Evolutionary conservation across 331 rosid genomes (phyloP), one percentile per base, ranked within the genome.

Genomic region (Malus hybrid): DNA sequence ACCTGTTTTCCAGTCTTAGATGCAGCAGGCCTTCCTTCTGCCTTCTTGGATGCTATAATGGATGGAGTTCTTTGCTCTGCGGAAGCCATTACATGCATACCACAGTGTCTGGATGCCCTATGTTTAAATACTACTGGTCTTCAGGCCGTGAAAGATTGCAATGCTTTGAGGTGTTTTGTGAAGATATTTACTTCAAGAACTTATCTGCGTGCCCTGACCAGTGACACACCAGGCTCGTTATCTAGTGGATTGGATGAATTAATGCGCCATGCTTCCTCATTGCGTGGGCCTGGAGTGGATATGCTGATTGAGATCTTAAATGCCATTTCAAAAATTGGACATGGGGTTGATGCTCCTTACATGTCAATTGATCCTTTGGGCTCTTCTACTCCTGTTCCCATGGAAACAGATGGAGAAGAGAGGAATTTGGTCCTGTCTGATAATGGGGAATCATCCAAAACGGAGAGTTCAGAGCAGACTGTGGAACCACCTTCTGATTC

Each of bases 211-310:
- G 90, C 97, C 59, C 97, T 92, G 69, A 77, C 93, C 29, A 93
- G 90, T 69, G 98, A 95, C 79, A 86, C 94, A 70, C 90, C 92
- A 12, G 91, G 90, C 28, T 88, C 97, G 69, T 86, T 95, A 83
- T 92, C 99, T 71, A 87, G 93, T 81, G 98, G 98, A 28, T 76
- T 95, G 77, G 99, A 95, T 87, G 99, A 95, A 81, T 80, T 95
- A 65, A 89, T 95, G 99, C 98, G 99, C 71, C 99, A 95, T 68
- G 94, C 96, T 74, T 74, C 99, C 31, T 90, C 94, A 10, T 80
- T 95, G 63, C 97, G 99, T 67, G 98, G 90, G 66, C 91, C 91
- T 70, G 99, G 99, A 73, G 98, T 95, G 72, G 99, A 95, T 50
- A 90, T 92, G 96, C 81, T 95, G 81, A 83, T 95, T 80, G 99